phyloP scores from a whole-genome alignment of 441 rosid genomes.

The Populus hybrid region DNA sequence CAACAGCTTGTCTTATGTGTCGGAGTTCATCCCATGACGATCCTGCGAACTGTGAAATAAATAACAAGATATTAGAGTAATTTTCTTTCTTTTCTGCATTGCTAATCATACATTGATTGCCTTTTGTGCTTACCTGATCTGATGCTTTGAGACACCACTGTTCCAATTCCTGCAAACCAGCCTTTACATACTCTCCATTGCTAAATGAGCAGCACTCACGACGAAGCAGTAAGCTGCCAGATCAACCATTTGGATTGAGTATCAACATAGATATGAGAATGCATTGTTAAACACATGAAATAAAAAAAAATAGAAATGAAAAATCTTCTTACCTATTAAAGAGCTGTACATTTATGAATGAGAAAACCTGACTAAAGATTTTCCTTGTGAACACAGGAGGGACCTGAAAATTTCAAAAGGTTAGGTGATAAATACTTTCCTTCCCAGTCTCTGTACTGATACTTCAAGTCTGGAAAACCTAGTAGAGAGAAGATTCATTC shows the following conservation, averaged over 20 bases:
- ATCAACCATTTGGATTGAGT: slow-evolving; percentile 12
- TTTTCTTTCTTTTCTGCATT: neutral
- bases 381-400: slow-evolving; percentile 50
- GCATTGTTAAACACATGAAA: neutral
- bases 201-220: slow-evolving; percentile 81
- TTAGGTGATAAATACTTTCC: slow-evolving; percentile 15
- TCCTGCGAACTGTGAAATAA: slow-evolving; percentile 38
- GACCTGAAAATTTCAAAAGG: slow-evolving; percentile 39
- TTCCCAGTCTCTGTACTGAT: neutral
- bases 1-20: slow-evolving; percentile 71
- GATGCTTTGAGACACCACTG: slow-evolving; percentile 62
- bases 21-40: slow-evolving; percentile 62
- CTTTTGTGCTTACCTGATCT: slow-evolving; percentile 43
- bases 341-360: slow-evolving; percentile 67
- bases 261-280: neutral
- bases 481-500: slow-evolving; percentile 18
- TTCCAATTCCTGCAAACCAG: slow-evolving; percentile 64
- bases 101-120: neutral
- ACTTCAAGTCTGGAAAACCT: neutral
- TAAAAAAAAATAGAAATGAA: slow-evolving; percentile 1
- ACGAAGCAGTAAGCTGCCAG: slow-evolving; percentile 59
- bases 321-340: slow-evolving; percentile 51
- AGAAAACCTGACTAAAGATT: slow-evolving; percentile 53
- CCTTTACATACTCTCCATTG: slow-evolving; percentile 73
- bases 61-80: neutral